Conservation (phyloP, 2,329 filamentous ascomycete species). For the Stagonosporopsis vannaccii region DNA sequence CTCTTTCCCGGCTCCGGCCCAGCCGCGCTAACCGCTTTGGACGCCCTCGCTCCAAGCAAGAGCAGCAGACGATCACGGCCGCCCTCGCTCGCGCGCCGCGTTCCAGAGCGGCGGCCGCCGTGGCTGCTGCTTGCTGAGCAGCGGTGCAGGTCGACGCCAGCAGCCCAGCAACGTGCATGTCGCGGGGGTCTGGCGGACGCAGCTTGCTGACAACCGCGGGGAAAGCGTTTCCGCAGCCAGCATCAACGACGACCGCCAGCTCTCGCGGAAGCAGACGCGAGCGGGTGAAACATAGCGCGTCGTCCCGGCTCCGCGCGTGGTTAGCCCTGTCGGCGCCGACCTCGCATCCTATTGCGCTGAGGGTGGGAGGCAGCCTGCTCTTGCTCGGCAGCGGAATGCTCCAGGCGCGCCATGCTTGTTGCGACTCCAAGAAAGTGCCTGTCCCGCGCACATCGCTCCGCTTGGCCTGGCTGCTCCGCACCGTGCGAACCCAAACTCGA, state of each 20-base stretch:
- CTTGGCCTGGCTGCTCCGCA: constrained; percentile 31
- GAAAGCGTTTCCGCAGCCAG: constrained; percentile 17
- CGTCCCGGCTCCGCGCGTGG: constrained; percentile 43
- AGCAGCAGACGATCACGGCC: background rate
- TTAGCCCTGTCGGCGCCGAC: constrained; percentile 25
- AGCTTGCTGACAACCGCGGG: constrained; percentile 17
- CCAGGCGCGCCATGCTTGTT: constrained; percentile 37
- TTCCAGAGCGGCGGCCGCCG: background rate
- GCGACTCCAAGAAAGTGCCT: constrained; percentile 13
- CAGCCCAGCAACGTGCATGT: background rate
- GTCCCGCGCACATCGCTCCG: constrained; percentile 20
- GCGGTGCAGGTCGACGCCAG: no score
- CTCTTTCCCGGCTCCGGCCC: background rate
- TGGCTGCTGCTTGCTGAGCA: background rate
- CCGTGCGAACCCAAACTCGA: constrained; percentile 24
- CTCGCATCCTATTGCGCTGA: constrained; percentile 21
- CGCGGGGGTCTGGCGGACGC: background rate
- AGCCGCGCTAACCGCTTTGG: constrained; percentile 18
- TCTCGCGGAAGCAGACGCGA: constrained; percentile 26
- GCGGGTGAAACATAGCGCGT: constrained; percentile 46
- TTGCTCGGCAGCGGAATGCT: constrained; percentile 25
- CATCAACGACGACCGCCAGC: constrained; percentile 8
- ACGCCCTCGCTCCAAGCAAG: constrained; percentile 13
- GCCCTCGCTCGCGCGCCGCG: background rate
- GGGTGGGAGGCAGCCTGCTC: constrained; percentile 17